Evolutionary conservation across 148 eudicot species (phyloP).

Genomic region (Camellia granthamiana): DNA sequence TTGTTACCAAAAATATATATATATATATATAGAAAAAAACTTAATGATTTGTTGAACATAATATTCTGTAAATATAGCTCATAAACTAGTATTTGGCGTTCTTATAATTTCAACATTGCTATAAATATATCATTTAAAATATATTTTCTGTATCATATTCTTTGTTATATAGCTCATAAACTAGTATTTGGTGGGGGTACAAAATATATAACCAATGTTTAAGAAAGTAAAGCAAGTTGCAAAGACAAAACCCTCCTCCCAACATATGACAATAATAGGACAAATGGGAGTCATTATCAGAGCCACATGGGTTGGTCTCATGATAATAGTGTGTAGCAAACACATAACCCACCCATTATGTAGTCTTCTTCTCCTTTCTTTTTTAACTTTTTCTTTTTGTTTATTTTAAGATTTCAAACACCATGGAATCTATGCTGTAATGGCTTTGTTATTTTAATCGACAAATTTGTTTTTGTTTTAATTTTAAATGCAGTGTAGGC

Average conservation of each 20-base stretch:
- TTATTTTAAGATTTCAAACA: conserved; percentile 6
- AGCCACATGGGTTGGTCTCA: conserved; percentile 5
- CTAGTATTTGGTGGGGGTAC: no score
- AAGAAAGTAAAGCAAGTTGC: neutral
- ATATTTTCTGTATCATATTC: no score
- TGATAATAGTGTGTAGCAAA: neutral
- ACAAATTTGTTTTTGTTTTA: neutral
- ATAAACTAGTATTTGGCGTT: no score
- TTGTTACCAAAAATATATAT: no score
- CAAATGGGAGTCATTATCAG: neutral
- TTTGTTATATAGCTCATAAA: no score
- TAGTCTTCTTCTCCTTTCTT: neutral
- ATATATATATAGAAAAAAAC: no score
- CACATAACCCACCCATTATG: neutral
- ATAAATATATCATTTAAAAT: no score
- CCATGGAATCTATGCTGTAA: conserved; percentile 4
- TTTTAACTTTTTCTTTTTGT: conserved; percentile 1
- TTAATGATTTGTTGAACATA: no score
- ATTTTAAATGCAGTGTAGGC: neutral
- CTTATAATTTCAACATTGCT: neutral
- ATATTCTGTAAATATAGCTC: no score
- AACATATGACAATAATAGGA: conserved; percentile 10
- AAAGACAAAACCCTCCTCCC: neutral
- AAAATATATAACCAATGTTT: neutral
- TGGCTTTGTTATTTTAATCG: neutral